Evolutionary conservation across 2,329 filamentous ascomycete genomes (phyloP).

Genomic region (Pezicula rhizophila): DNA sequence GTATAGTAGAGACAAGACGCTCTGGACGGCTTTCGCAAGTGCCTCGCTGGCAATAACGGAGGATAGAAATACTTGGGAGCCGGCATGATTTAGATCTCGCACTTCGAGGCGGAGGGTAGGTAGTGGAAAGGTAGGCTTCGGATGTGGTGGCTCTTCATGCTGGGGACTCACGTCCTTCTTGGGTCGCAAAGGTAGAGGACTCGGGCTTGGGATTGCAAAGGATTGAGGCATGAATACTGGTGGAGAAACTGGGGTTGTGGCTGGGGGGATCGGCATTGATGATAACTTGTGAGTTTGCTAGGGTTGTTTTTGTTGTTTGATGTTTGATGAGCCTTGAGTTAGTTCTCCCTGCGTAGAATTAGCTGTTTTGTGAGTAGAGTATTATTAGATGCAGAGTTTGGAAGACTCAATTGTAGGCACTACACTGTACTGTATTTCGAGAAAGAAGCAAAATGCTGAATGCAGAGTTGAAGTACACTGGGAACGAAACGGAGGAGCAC

Average conservation of each 20-base stretch:
- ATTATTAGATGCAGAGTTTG: too few species aligned
- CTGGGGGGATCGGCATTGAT: constrained; percentile 2
- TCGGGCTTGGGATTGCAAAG: constrained; percentile 13
- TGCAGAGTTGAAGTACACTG: too few species aligned
- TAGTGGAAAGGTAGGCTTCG: constrained; percentile 30
- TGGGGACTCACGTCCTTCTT: not conserved
- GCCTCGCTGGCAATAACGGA: constrained; percentile 57
- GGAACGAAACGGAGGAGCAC: too few species aligned
- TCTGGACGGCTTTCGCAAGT: constrained; percentile 55
- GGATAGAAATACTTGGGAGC: constrained; percentile 60
- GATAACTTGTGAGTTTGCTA: too few species aligned
- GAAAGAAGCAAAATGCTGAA: too few species aligned
- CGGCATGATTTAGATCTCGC: constrained; percentile 52
- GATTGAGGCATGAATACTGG: constrained; percentile 20
- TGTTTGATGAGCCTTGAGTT: too few species aligned
- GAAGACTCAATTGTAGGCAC: too few species aligned
- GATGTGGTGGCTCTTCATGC: not conserved
- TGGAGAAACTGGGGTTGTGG: constrained; percentile 14
- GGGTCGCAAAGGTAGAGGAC: constrained; percentile 6
- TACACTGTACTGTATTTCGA: too few species aligned
- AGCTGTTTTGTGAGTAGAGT: too few species aligned
- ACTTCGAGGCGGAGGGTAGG: constrained; percentile 56
- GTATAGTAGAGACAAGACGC: constrained; percentile 72
- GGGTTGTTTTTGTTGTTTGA: too few species aligned
- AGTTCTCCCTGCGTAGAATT: too few species aligned